Percentiles rank a stretch among this genome's conserved stretches.
These are phyloP conservation scores for Capsicum baccatum DNA, from an alignment of 257 asterid genomes.

Conservation along the genomic window DNA sequence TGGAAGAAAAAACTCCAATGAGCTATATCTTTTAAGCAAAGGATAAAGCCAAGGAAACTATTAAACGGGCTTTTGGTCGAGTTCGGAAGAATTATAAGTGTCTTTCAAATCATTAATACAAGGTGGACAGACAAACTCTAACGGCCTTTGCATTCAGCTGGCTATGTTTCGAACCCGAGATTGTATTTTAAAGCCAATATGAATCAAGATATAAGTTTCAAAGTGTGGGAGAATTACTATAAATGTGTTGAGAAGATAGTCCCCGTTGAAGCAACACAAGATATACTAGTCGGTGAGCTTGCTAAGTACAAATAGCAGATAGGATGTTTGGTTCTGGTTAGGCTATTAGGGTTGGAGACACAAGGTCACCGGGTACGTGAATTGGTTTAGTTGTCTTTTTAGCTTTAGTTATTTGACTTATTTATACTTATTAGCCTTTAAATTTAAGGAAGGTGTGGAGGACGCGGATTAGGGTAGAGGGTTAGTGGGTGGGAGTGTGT, in stretches of 20 bases:
- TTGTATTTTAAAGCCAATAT: not conserved
- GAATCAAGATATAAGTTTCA: not conserved
- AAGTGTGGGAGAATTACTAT: not conserved
- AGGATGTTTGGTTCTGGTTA: not conserved
- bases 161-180: not conserved
- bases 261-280: not conserved
- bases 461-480: too few species aligned
- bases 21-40: not conserved
- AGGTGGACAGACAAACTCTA: not conserved
- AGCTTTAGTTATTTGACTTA: not conserved
- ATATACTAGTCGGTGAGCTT: not conserved
- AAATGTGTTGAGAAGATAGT: not conserved
- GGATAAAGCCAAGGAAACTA: not conserved
- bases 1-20: not conserved
- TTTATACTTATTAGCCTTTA: not conserved
- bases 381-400: not conserved
- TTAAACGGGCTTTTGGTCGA: not conserved
- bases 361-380: not conserved
- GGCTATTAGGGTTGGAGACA: not conserved
- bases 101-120: not conserved
- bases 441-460: not conserved
- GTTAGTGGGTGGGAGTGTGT: too few species aligned
- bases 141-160: rapidly evolving
- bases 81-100: not conserved
- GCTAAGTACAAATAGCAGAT: not conserved